Percentiles rank a stretch among this genome's conserved stretches.
These are phyloP conservation scores for Candolleomyces efflorescens DNA, from an alignment of 768 basidiomycete species.

Conservation along the genomic window DNA sequence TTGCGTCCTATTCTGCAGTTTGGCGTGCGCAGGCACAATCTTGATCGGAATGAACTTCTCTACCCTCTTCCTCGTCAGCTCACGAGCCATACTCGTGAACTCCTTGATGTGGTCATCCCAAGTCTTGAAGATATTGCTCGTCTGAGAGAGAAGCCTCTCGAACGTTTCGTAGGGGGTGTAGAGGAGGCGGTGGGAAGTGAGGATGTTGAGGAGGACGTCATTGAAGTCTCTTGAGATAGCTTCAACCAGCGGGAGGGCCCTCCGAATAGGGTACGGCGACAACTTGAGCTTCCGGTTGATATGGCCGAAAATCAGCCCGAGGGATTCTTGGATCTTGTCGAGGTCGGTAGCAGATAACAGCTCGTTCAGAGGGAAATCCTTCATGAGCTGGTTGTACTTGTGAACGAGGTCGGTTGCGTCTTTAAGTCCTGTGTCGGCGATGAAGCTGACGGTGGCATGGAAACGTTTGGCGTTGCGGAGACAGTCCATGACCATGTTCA, in stretches of 20 bases:
- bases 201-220: slow-evolving; percentile 85
- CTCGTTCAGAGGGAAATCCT: slow-evolving; percentile 97
- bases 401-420: slow-evolving; percentile 92
- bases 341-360: slow-evolving; percentile 95
- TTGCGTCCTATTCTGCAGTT: slow-evolving; percentile 80
- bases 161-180: slow-evolving; percentile 96
- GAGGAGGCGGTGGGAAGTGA: slow-evolving; percentile 86
- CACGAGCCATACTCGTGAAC: slow-evolving; percentile 89
- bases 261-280: slow-evolving; percentile 94
- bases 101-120: slow-evolving; percentile 93
- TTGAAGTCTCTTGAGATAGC: slow-evolving; percentile 98
- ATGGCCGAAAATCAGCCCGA: slow-evolving; percentile 85
- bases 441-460: slow-evolving; percentile 95
- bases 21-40: slow-evolving; percentile 84
- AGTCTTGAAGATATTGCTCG: slow-evolving; percentile 73
- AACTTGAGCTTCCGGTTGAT: slow-evolving; percentile 94
- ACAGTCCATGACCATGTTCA: slow-evolving; percentile 90
- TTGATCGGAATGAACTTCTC: slow-evolving; percentile 98
- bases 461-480: slow-evolving; percentile 95
- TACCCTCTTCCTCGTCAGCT: slow-evolving; percentile 82
- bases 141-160: slow-evolving; percentile 75
- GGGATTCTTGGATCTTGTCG: slow-evolving; percentile 88
- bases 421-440: slow-evolving; percentile 95
- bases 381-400: slow-evolving; percentile 98
- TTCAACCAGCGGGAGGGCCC: slow-evolving; percentile 94